Evolutionary conservation across 176 grass and related monocot genomes (phyloP).

Genomic region (Rhynchospora breviuscula): DNA sequence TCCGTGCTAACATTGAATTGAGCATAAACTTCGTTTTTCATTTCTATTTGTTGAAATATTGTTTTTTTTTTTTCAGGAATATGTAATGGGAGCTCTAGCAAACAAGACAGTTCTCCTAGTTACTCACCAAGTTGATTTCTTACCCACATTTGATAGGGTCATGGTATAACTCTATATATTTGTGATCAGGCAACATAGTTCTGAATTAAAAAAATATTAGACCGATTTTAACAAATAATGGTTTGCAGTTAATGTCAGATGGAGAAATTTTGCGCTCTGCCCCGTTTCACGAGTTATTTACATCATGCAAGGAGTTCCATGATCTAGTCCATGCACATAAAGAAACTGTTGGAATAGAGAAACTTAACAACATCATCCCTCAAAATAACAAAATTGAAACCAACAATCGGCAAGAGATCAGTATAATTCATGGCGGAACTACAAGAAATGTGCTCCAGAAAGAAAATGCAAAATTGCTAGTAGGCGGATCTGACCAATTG

Average conservation of each 20-base stretch:
- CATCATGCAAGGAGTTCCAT: constrained; percentile 67
- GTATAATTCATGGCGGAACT: constrained; percentile 14
- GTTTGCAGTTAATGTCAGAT: constrained; percentile 76
- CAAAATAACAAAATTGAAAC: constrained; percentile 24
- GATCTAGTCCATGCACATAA: constrained; percentile 74
- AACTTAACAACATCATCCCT: constrained; percentile 26
- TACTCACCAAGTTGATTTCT: constrained; percentile 95
- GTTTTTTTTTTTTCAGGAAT: constrained; percentile 43
- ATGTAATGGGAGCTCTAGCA: constrained; percentile 70
- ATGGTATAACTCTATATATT: constrained; percentile 35
- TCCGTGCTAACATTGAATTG: neutral
- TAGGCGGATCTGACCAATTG: constrained; percentile 42
- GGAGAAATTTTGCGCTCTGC: constrained; percentile 55
- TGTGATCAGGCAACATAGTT: neutral
- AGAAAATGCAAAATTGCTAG: constrained; percentile 26
- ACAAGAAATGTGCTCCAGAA: constrained; percentile 5
- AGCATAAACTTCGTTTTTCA: neutral
- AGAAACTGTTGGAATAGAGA: constrained; percentile 43
- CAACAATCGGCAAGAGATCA: constrained; percentile 31
- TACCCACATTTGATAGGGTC: constrained; percentile 68
- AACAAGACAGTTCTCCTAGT: constrained; percentile 80
- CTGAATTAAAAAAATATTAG: neutral
- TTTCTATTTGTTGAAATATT: neutral
- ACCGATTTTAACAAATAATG: neutral
- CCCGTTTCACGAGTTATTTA: constrained; percentile 50